Evolutionary conservation across 805 yeast genomes (phyloP).

Genomic region (Metschnikowia similis): DNA sequence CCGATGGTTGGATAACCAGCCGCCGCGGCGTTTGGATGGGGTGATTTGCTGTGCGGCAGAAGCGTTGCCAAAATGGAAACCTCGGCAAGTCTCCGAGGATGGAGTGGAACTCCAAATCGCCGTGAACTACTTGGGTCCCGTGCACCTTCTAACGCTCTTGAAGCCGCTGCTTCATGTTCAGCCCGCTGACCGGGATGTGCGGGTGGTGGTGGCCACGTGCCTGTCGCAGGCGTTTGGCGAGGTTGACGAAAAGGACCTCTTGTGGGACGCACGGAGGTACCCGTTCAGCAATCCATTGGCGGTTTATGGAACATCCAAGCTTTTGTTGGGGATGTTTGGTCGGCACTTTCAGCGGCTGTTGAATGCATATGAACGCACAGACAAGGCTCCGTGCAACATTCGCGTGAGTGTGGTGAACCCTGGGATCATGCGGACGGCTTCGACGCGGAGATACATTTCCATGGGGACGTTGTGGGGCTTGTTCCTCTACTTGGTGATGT

Average conservation of each 20-base stretch:
- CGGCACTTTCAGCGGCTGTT: constrained; percentile 70
- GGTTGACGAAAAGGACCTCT: constrained; percentile 57
- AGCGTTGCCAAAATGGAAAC: constrained; percentile 61
- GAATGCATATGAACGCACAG: constrained; percentile 57
- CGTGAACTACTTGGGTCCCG: constrained; percentile 75
- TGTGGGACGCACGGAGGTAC: constrained; percentile 58
- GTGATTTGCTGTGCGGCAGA: constrained; percentile 86
- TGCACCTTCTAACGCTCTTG: constrained; percentile 71
- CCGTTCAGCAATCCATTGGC: constrained; percentile 64
- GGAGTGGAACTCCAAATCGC: constrained; percentile 87
- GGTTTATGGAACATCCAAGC: constrained; percentile 77
- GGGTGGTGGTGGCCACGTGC: constrained; percentile 77
- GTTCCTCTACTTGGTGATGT: constrained; percentile 55
- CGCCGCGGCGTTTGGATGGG: constrained; percentile 90
- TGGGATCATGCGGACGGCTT: constrained; percentile 85
- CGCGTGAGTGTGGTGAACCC: constrained; percentile 80
- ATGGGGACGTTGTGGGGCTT: constrained; percentile 69
- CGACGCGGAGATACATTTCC: constrained; percentile 72
- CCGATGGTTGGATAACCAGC: constrained; percentile 84
- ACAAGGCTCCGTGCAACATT: constrained; percentile 66
- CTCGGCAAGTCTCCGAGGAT: constrained; percentile 66
- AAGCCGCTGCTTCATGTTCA: constrained; percentile 84
- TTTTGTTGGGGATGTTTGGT: constrained; percentile 71
- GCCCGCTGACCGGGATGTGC: constrained; percentile 91
- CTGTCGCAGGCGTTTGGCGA: constrained; percentile 70